Evolutionary conservation across 495 filamentous ascomycete genomes (phyloP).

Genomic region (Bombardia bombarda): DNA sequence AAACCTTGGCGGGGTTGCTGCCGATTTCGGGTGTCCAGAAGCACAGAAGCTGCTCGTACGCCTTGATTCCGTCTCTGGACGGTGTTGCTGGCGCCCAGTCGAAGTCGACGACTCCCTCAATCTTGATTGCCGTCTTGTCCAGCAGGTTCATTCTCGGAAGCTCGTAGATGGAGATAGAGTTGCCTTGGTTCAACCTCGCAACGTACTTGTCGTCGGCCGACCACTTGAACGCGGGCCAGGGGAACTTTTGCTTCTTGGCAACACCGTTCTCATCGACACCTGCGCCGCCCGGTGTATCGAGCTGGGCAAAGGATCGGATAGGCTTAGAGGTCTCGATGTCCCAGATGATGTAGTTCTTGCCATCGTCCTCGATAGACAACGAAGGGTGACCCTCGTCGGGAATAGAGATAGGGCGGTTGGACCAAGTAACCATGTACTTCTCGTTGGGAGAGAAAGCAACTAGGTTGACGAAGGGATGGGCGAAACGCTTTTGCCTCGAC

Average conservation of each 20-base stretch:
- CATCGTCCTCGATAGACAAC: conserved; percentile 83
- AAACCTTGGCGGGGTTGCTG: conserved; percentile 96
- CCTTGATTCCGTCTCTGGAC: conserved; percentile 70
- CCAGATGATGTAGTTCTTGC: conserved; percentile 99
- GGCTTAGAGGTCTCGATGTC: conserved; percentile 87
- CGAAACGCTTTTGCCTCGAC: conserved; percentile 83
- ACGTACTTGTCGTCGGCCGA: conserved; percentile 96
- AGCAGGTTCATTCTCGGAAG: conserved; percentile 85
- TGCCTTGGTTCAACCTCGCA: conserved; percentile 77
- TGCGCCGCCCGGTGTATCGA: conserved; percentile 66
- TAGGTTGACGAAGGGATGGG: conserved; percentile 90
- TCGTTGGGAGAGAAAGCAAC: conserved; percentile 93
- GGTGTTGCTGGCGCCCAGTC: conserved; percentile 88
- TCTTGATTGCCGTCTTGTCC: conserved; percentile 82
- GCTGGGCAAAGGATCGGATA: conserved; percentile 81
- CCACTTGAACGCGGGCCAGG: conserved; percentile 99
- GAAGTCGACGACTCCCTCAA: conserved; percentile 94
- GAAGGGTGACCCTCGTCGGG: conserved; percentile 76
- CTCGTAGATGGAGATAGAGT: conserved; percentile 91
- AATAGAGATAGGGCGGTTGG: conserved; percentile 80
- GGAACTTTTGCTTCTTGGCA: conserved; percentile 79
- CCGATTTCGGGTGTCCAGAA: conserved; percentile 99
- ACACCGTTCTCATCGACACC: conserved; percentile 31
- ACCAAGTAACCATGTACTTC: conserved; percentile 94
- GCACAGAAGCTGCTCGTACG: conserved; percentile 90